Base-by-base conservation (phyloP, 176 grass and related monocot genomes). In the Oropetium thomaeum region DNA sequence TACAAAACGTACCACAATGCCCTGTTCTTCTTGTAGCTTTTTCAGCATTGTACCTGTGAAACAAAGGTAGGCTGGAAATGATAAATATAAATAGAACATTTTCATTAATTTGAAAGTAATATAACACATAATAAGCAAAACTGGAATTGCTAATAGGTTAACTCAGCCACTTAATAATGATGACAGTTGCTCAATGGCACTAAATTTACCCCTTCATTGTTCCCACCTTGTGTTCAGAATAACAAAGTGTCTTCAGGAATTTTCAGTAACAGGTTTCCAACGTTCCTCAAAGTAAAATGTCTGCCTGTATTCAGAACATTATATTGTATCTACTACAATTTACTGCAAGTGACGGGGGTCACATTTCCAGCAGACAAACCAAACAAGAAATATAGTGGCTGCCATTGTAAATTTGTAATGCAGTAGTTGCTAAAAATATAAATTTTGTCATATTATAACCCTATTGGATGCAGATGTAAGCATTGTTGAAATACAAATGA, bases 11-110 rank as follows among this genome's bases (percentile, higher is more conserved):
- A 92, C 91, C 69, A 92, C 72, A 83, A 95, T 83, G 69, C 89
- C 89, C 80, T 95, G 95, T 63, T 99, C 92, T 82, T 90, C 85
- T 90, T 99, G 92, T 58, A 99, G 60, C 86, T 86, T 95, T 64
- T 92, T 90, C 65, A 95, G 74, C 87, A 93, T 87, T 84, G 92
- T 82, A 87, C 88, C 95, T 98, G 88, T 37, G 20, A n/a, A n/a
- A n/a, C n/a, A n/a, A n/a, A n/a, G 23, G 16, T 39, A 58, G 15
- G 26, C 55, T 31, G 5, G 11, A 38, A 28, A 71, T 29, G 38
- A 49, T n/a, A 45, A 58, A 58, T 9, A 55, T 55, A 81, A 4
- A 25, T 41, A 45, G 27, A 42, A 37, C 15, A 23, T 55, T 69
- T 81, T 37, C 42, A 44, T 57, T 75, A 20, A 54, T 75, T 25